A percentile compares a stretch with the other conserved stretches of the same genome.
These are phyloP conservation scores for Lepiota subincarnata DNA, from an alignment of 768 basidiomycete genomes.

Conservation along the genomic window DNA sequence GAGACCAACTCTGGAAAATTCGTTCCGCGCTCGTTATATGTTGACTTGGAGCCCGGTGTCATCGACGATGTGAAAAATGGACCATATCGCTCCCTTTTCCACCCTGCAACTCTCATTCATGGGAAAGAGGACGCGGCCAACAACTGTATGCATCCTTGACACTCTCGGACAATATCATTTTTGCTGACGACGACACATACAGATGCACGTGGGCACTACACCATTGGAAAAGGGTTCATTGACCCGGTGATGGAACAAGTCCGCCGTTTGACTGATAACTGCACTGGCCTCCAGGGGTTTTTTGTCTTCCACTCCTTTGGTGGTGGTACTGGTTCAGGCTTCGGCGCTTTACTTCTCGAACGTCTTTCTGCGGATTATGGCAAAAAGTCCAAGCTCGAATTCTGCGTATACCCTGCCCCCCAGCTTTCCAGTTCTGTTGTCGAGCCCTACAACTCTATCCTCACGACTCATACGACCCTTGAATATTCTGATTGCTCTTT, in stretches of 20 bases:
- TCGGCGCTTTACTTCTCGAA: constrained; percentile 94
- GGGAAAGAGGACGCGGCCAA: constrained; percentile 99
- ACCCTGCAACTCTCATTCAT: constrained; percentile 94
- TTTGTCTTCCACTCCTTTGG: constrained; percentile 99
- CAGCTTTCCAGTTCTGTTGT: constrained; percentile 91
- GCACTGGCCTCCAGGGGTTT: constrained; percentile 95
- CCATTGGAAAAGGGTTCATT: constrained; percentile 96
- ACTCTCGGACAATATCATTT: constrained; percentile 9
- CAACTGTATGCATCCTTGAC: constrained; percentile 69
- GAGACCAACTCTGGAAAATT: constrained; percentile 92
- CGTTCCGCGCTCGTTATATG: constrained; percentile 95
- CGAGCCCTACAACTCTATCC: constrained; percentile 97
- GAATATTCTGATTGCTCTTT: constrained; percentile 99
- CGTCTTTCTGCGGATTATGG: constrained; percentile 95
- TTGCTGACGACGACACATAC: constrained; percentile 15
- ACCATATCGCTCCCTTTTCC: constrained; percentile 90
- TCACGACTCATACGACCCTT: constrained; percentile 98
- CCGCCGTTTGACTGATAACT: constrained; percentile 93
- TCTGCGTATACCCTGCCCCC: constrained; percentile 94
- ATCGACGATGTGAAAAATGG: constrained; percentile 95
- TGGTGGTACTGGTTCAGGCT: constrained; percentile 97
- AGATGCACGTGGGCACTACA: constrained; percentile 99
- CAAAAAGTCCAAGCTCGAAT: constrained; percentile 98
- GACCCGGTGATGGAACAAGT: constrained; percentile 95
- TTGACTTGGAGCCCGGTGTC: constrained; percentile 92